Conservation (phyloP, 352 stramenopile species). For the Globisporangium cystogenes region DNA sequence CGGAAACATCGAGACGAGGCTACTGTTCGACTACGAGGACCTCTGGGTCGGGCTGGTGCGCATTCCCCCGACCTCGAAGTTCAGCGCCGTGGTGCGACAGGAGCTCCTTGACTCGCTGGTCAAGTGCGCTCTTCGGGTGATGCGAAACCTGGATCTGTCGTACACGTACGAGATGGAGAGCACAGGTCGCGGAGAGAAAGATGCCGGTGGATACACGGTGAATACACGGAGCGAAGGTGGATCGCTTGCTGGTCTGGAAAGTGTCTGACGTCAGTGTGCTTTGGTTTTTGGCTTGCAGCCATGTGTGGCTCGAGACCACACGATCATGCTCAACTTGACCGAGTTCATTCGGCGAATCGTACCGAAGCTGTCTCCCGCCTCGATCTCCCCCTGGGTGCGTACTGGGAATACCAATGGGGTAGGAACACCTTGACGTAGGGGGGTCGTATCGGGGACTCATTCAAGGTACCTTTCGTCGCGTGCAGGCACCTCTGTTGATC, state of each 20-base stretch:
- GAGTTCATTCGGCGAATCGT: slow-evolving; percentile 65
- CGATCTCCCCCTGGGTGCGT: slow-evolving; percentile 47
- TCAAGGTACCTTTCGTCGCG: not conserved
- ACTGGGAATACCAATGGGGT: too few species aligned
- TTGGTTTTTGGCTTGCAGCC: slow-evolving; percentile 33
- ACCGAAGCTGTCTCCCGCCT: slow-evolving; percentile 18
- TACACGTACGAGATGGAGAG: slow-evolving; percentile 60
- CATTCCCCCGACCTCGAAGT: slow-evolving; percentile 1
- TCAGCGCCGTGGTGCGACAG: slow-evolving; percentile 20
- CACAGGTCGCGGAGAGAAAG: slow-evolving; percentile 21
- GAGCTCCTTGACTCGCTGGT: slow-evolving; percentile 49
- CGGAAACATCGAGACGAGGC: slow-evolving; percentile 55
- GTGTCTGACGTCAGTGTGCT: not conserved
- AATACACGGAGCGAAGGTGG: slow-evolving; percentile 1
- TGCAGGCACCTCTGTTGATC: slow-evolving; percentile 30
- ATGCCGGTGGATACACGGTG: slow-evolving; percentile 55
- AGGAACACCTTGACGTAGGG: too few species aligned
- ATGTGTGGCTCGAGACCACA: slow-evolving; percentile 61
- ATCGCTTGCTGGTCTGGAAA: slow-evolving; percentile 1
- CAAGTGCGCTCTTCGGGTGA: slow-evolving; percentile 35
- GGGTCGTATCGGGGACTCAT: too few species aligned
- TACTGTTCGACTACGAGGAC: slow-evolving; percentile 72
- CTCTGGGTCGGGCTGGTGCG: slow-evolving; percentile 40
- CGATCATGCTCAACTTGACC: slow-evolving; percentile 75
- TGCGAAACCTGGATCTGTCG: slow-evolving; percentile 52